Percentiles rank a stretch among this genome's conserved stretches.
Conservation (phyloP, 257 asterid genomes). For the Thymus quinquecostatus region DNA sequence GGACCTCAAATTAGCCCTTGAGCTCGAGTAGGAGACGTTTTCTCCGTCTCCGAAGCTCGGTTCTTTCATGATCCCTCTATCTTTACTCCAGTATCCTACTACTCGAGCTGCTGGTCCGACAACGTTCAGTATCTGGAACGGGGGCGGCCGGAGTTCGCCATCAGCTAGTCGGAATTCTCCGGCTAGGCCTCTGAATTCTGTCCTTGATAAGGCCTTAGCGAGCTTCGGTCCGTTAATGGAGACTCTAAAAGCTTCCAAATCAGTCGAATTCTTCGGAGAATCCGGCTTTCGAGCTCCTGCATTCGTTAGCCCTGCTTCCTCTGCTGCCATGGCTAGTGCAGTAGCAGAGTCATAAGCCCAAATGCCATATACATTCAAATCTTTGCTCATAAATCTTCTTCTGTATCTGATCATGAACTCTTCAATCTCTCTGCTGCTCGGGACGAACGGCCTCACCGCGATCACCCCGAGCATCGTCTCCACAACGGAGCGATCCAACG, state of each 20-base stretch:
- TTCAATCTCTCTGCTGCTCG: slow-evolving; percentile 30
- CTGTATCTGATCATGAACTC: slow-evolving; percentile 23
- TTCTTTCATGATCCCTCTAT: slow-evolving; percentile 37
- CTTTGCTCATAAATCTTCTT: slow-evolving; percentile 4
- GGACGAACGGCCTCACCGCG: slow-evolving; percentile 36
- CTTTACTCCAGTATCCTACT: slow-evolving; percentile 55
- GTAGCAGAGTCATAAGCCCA: slow-evolving; percentile 46
- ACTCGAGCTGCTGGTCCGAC: slow-evolving; percentile 40
- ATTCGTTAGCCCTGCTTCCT: slow-evolving; percentile 23
- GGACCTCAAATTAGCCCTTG: slow-evolving; percentile 39
- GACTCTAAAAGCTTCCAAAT: slow-evolving; percentile 38
- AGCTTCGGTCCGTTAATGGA: slow-evolving; percentile 38
- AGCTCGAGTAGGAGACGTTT: slow-evolving; percentile 21
- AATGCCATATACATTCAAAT: slow-evolving; percentile 34
- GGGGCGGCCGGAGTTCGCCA: slow-evolving; percentile 51
- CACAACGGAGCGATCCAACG: slow-evolving; percentile 28
- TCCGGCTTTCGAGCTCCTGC: neutral
- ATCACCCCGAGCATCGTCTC: slow-evolving; percentile 45
- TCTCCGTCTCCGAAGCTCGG: neutral
- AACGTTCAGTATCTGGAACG: slow-evolving; percentile 47
- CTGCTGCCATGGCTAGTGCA: slow-evolving; percentile 46
- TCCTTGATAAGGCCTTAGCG: slow-evolving; percentile 33
- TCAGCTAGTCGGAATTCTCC: slow-evolving; percentile 44
- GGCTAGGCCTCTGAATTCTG: slow-evolving; percentile 42
- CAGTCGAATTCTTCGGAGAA: slow-evolving; percentile 30